Conservation (phyloP, 2,329 filamentous ascomycete genomes). For the Colletotrichum sojae region DNA sequence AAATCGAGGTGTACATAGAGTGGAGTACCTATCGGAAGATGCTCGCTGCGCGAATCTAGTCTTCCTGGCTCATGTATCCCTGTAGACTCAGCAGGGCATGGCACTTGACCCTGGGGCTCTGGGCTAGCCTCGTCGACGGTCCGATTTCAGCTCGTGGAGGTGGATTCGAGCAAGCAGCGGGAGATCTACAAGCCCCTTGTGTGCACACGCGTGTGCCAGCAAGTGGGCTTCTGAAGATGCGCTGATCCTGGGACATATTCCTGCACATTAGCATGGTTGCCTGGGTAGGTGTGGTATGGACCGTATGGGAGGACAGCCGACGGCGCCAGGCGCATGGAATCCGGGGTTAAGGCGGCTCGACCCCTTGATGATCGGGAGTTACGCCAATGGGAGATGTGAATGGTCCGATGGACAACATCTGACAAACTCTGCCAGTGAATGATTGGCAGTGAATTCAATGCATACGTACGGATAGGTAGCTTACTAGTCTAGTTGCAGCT, state of each 20-base stretch:
- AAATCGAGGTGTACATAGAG: too few relatives aligned
- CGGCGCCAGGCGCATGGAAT: conserved; percentile 13
- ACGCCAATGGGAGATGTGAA: background rate
- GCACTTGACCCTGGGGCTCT: background rate
- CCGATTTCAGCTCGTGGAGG: conserved; percentile 16
- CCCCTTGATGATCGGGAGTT: background rate
- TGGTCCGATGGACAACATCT: background rate
- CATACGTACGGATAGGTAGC: background rate
- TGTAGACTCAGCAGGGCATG: too few relatives aligned
- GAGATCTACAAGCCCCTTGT: conserved; percentile 25
- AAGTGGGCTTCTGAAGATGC: conserved; percentile 1
- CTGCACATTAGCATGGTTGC: background rate
- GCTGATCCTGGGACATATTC: conserved; percentile 2
- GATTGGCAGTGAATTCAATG: background rate
- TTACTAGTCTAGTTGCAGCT: background rate
- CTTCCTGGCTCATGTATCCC: too few relatives aligned
- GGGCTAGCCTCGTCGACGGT: background rate
- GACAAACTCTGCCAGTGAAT: background rate
- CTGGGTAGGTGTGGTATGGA: too few relatives aligned
- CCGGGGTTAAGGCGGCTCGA: conserved; percentile 19
- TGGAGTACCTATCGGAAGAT: background rate
- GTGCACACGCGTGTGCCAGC: background rate
- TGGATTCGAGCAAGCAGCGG: conserved; percentile 5
- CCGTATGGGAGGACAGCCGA: conserved; percentile 5
- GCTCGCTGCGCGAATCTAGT: background rate